Evolutionary conservation across 306 rosid genomes (phyloP).

Genomic region (Lathyrus oleraceus): DNA sequence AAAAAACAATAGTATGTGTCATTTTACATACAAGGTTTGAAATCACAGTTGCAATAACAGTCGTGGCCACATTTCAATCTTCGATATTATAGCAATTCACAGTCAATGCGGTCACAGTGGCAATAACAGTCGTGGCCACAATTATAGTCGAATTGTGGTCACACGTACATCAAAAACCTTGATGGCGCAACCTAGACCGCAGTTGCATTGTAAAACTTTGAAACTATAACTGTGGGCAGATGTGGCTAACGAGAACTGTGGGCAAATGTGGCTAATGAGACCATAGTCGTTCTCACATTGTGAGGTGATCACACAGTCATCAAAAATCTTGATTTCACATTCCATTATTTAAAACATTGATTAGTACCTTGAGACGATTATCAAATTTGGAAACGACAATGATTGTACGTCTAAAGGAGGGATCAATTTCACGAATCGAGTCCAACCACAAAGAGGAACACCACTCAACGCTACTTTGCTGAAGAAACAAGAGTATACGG

Average conservation of each 20-base stretch:
- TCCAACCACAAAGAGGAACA: conserved; percentile 97
- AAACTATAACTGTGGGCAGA: background rate
- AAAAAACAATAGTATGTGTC: background rate
- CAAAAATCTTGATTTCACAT: background rate
- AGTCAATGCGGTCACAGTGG: background rate
- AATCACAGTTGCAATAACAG: background rate
- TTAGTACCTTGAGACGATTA: conserved; percentile 88
- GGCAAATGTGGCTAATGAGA: too few relatives aligned
- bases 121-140: background rate
- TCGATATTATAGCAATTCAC: background rate
- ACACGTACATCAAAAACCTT: too few relatives aligned
- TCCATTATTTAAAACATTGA: background rate
- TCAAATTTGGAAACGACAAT: conserved; percentile 96
- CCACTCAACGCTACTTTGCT: conserved; percentile 99
- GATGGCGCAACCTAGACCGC: too few relatives aligned
- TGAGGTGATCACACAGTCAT: background rate
- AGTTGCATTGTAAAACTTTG: background rate
- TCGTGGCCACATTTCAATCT: background rate
- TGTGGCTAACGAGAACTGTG: background rate
- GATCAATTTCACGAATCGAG: conserved; percentile 84
- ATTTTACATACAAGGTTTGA: background rate
- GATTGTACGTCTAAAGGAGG: conserved; percentile 72
- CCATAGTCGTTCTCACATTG: background rate
- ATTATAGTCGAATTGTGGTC: background rate
- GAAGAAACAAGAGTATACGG: conserved; percentile 88